Evolutionary conservation across 2,329 filamentous ascomycete genomes (phyloP), one percentile per base, ranked within the genome.

Genomic region (Grosmannia huntii): DNA sequence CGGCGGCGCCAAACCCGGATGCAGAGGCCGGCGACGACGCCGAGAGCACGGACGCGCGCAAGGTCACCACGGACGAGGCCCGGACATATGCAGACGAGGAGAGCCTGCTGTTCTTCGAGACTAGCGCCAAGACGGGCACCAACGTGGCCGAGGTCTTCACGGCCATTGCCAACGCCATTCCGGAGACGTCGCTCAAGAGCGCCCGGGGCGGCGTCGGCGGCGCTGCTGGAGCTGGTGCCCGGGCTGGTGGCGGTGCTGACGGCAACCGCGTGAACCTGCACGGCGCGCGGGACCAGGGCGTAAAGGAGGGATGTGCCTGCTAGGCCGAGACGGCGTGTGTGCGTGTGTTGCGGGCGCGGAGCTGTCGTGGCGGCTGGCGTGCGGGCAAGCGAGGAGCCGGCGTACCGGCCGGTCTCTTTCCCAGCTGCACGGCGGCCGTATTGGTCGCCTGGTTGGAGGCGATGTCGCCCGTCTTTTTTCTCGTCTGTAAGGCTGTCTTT

Each of bases 61-160:
- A 96, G 74, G 84, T 99, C 38, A 84, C 87, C 55, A 94, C 86
- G n/a, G 86, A 89, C 63, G 91, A 96, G 75, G 94, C 91, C 49
- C 90, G 90, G 75, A 77, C 84, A 58, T 99, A 97, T 72, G 94
- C 94, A 9, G 91, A 97, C 65, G 92, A 97, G 72, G 94, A 99
- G 73, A 84, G 86, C 57, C 76, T 99, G 64, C 73, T 99, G 63
- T 99, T 99, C 76, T 97, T 96, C 71, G 94, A 99, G 78, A 99
- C 94, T 19, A 95, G 89, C 70, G 94, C 94, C 53, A 99, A 99
- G 84, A 94, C 90, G 4, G 94, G 94, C 28, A 82, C 87, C 69
- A 96, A 96, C 71, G 94, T 99, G 46, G 84, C 87, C 57, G 92
- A 96, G 66, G 94, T 99, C 36, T 99, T 99, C 70, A 96, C 91